Conservation (phyloP, 208 protist genomes). For the Sergeia podlipaevii region DNA sequence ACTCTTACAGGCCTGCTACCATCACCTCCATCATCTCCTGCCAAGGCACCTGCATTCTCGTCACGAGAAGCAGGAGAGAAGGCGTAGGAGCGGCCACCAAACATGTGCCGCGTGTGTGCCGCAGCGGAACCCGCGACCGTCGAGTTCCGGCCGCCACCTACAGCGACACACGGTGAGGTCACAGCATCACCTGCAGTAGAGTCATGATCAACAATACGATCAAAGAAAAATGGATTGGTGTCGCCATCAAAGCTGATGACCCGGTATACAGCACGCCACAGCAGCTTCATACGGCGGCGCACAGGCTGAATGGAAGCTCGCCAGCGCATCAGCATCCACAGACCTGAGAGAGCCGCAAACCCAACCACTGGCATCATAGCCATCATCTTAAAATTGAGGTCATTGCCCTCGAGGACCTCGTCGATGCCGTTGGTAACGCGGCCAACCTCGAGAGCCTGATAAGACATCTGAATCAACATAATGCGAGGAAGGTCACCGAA, state of each 20-base stretch:
- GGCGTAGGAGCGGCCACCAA: neutral
- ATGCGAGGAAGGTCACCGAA: conserved; percentile 71
- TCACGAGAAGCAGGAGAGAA: neutral
- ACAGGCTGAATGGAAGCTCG: conserved; percentile 31
- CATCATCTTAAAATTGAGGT: conserved; percentile 82
- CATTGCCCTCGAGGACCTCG: conserved; percentile 75
- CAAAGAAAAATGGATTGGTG: neutral
- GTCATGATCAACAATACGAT: neutral
- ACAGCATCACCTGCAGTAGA: neutral
- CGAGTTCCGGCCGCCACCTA: too few species aligned
- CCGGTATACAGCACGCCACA: conserved; percentile 60
- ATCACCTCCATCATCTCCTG: too few species aligned
- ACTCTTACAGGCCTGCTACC: neutral
- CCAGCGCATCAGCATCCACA: conserved; percentile 27
- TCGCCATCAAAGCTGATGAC: conserved; percentile 45
- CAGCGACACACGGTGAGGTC: too few species aligned
- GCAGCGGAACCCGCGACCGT: neutral
- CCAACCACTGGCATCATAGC: conserved; percentile 56
- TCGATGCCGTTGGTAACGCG: conserved; percentile 75
- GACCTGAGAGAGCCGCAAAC: conserved; percentile 12
- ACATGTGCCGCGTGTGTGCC: neutral
- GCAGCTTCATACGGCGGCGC: conserved; percentile 46
- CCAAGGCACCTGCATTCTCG: too few species aligned
- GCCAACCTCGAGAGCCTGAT: conserved; percentile 69
- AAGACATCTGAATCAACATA: conserved; percentile 65